Base-by-base conservation (phyloP, 1,139 yeast species). In the Geotrichum australiense region DNA sequence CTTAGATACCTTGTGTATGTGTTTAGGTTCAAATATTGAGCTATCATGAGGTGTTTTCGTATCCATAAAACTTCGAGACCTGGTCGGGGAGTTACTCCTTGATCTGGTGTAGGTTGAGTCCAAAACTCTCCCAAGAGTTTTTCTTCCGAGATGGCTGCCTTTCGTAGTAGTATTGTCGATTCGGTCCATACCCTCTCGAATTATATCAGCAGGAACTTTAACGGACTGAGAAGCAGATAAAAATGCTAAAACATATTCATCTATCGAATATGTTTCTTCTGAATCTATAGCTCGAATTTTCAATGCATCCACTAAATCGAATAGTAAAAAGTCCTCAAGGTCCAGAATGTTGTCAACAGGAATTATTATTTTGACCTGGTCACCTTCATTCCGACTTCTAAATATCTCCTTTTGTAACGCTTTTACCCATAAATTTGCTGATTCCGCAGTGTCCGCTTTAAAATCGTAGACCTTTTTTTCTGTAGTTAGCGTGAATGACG, bases 401-500 rank as follows among this genome's bases (percentile, higher is more conserved):
- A 89, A 89, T 2, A 85, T 77, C 45, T 81, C 79, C 54, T 83
- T 84, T 49, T 84, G 83, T 37, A 89, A 63, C 14, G 74, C 67
- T 46, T 79, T 79, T 37, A 77, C 80, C 97, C 97, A 89, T 31
- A 78, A 74, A 45, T 82, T 70, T 0, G 96, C 96, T 5, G 80
- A 68, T 48, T 71, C 76, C 16, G 74, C 64, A 31, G 81, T 78
- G 53, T 87, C 96, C 1, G 94, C 82, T 48, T 73, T 73, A 53
- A 89, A 81, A 35, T 69, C 69, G 57, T 80, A 80, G 0, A 75
- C 71, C 49, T 76, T 75, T 32, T 70, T 69, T 40, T 72, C 76
- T 1, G 91, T 78, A 2, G 71, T 61, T 15, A 61, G 43, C 3
- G 53, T 41, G 46, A 66, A 62, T 6, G 51, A 47, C 3, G 49